These are phyloP conservation scores for Didymosphaeria variabile DNA, from an alignment of 2,329 filamentous ascomycete species.

Conservation along the genomic window DNA sequence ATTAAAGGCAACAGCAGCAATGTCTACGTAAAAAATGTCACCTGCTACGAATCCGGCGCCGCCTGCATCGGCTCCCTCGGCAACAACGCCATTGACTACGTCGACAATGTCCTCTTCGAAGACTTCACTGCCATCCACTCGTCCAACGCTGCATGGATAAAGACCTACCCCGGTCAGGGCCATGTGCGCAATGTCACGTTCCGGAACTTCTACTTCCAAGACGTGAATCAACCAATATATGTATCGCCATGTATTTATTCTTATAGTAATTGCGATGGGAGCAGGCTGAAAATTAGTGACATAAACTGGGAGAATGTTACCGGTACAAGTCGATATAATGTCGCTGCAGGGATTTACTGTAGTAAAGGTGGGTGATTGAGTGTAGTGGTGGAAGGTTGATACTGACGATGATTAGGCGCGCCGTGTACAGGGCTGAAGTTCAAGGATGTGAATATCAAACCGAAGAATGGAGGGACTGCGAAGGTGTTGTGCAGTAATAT, in stretches of 20 bases:
- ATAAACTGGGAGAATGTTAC: conserved; percentile 61
- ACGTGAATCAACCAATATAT: conserved; percentile 61
- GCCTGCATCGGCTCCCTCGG: conserved; percentile 68
- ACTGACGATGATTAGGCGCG: background rate
- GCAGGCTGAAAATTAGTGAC: conserved; percentile 53
- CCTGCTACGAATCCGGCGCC: conserved; percentile 68
- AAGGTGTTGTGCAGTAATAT: conserved; percentile 39
- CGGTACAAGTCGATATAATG: conserved; percentile 60
- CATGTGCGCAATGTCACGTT: conserved; percentile 58
- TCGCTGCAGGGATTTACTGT: conserved; percentile 58
- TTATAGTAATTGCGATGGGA: conserved; percentile 33
- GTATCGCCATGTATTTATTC: conserved; percentile 58
- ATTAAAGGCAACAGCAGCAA: conserved; percentile 68
- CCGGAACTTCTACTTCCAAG: conserved; percentile 45
- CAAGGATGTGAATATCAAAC: conserved; percentile 57
- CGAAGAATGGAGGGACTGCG: conserved; percentile 30
- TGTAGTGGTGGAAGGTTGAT: background rate
- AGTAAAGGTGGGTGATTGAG: conserved; percentile 18
- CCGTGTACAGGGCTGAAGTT: conserved; percentile 59
- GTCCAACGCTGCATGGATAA: conserved; percentile 42
- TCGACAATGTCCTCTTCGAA: conserved; percentile 59
- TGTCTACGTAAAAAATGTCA: conserved; percentile 67
- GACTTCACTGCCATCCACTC: conserved; percentile 39
- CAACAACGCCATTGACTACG: conserved; percentile 64
- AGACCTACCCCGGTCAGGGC: conserved; percentile 49